These are phyloP conservation scores for Tirmania nivea DNA, from an alignment of 495 filamentous ascomycete species.

Conservation along the genomic window DNA sequence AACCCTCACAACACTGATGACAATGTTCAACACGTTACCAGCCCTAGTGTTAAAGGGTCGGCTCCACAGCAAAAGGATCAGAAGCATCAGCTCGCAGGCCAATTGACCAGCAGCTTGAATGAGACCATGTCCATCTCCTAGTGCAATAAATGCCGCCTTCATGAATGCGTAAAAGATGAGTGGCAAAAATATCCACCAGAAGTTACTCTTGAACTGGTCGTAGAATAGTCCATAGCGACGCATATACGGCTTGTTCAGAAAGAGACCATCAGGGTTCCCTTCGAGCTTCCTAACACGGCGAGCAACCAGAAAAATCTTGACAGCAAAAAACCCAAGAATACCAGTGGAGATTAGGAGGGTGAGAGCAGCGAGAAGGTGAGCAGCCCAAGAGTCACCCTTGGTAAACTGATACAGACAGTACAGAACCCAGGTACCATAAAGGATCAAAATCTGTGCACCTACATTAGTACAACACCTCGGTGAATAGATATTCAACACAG, in stretches of 20 bases:
- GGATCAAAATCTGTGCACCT: constrained; percentile 41
- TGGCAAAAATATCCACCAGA: constrained; percentile 94
- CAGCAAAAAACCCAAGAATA: constrained; percentile 55
- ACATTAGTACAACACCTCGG: background rate
- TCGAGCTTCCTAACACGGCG: constrained; percentile 48
- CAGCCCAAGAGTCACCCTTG: constrained; percentile 87
- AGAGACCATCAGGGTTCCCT: constrained; percentile 47
- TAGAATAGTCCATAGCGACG: constrained; percentile 94
- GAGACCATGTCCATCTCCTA: constrained; percentile 67
- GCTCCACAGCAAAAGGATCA: constrained; percentile 54
- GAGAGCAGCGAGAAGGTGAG: constrained; percentile 61
- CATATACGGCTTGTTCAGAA: constrained; percentile 80
- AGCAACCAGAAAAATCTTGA: constrained; percentile 60
- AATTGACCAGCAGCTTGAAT: constrained; percentile 58
- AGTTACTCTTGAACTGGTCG: constrained; percentile 75
- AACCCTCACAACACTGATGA: constrained; percentile 85
- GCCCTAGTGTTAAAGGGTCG: constrained; percentile 69
- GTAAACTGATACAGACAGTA: constrained; percentile 94
- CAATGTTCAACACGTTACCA: constrained; percentile 80
- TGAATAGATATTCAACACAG: background rate
- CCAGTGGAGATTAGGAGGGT: constrained; percentile 63
- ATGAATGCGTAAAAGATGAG: constrained; percentile 81
- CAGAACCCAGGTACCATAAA: constrained; percentile 88
- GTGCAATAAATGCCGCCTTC: constrained; percentile 73
- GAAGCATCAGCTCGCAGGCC: constrained; percentile 46